Base-by-base conservation (phyloP, 305 asterid species). In the Ilex paraguariensis region DNA sequence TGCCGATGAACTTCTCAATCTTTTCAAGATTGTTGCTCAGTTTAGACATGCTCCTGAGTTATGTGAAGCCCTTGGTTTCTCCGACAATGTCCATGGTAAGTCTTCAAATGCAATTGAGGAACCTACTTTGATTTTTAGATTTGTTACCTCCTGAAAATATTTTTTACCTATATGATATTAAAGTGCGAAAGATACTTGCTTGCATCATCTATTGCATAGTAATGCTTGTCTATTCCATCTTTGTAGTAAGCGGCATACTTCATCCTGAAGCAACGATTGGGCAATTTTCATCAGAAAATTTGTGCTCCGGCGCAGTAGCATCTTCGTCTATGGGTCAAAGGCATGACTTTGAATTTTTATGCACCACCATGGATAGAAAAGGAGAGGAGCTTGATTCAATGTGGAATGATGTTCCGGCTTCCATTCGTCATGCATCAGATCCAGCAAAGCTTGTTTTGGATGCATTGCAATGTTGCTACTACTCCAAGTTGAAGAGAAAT, bases 71-170 rank as follows among this genome's bases (percentile, higher is more conserved):
- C 82, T 78, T 33, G 83, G 73, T 64, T 76, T 81, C 58, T 17
- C 71, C 6, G 61, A 70, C 42, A 67, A 61, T 46, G 67, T 76
- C 48, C 70, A 69, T 46, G 83, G 90, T 81, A 84, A 77, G 1
- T 45, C 50, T 13, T 1, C 9, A 7, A 7, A 13, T 13, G 50
- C 50, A 8, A 45, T 21, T 21, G 1, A 45, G 50, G 50, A 45
- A 8, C 50, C 1, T 13, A 7, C 50, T 45, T 7, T 45, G 50
- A 13, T 13, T 45, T 45, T 45, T 7, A 13, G 9, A 8, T 13
- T 13, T 13, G 50, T 45, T 45, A 45, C 9, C 1, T 8, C 50
- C 50, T 2, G 13, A 45, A 45, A 45, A 45, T 7, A 45, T 2
- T 45, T 7, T 45, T 13, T 13, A 8, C 13, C 13, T 7, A 45